phyloP scores from a whole-genome alignment of 805 yeast genomes.

The Lachancea kluyveri region DNA sequence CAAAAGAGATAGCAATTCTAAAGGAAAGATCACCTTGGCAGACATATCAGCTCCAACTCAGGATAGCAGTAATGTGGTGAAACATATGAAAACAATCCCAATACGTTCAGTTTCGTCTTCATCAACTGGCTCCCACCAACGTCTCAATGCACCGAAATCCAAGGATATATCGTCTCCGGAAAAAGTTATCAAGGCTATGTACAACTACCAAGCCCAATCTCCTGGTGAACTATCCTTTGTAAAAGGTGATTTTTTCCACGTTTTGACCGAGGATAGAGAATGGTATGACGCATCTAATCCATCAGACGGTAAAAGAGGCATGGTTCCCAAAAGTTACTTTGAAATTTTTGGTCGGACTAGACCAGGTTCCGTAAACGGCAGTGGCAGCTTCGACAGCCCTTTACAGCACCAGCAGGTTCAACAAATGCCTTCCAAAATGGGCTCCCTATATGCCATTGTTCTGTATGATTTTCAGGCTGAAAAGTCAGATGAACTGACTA shows the following conservation, averaged over 20 bases:
- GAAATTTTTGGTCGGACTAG: constrained; percentile 62
- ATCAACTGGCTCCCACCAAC: constrained; percentile 9
- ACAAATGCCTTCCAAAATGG: constrained; percentile 15
- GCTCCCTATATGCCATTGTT: constrained; percentile 74
- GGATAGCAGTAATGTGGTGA: constrained; percentile 15
- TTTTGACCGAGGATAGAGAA: constrained; percentile 54
- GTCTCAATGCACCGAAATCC: constrained; percentile 5
- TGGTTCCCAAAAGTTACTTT: constrained; percentile 82
- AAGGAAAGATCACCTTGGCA: constrained; percentile 29
- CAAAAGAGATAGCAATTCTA: constrained; percentile 23
- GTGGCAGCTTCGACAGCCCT: constrained; percentile 2
- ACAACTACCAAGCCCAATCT: constrained; percentile 70
- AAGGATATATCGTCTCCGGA: constrained; percentile 42
- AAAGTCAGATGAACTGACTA: constrained; percentile 75
- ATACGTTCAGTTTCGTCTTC: constrained; percentile 18
- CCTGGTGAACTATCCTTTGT: constrained; percentile 73
- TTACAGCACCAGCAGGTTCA: constrained; percentile 2
- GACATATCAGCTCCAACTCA: constrained; percentile 32
- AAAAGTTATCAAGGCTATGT: constrained; percentile 77
- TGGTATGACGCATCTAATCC: constrained; percentile 93
- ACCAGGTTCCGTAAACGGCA: constrained; percentile 12
- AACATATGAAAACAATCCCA: constrained; percentile 24
- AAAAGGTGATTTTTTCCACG: constrained; percentile 87
- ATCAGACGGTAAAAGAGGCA: constrained; percentile 64
- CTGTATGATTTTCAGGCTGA: constrained; percentile 80